A percentile compares a stretch with the other conserved stretches of the same genome.
Conservation (phyloP, 768 basidiomycete genomes). For the Crassisporium funariophilum region DNA sequence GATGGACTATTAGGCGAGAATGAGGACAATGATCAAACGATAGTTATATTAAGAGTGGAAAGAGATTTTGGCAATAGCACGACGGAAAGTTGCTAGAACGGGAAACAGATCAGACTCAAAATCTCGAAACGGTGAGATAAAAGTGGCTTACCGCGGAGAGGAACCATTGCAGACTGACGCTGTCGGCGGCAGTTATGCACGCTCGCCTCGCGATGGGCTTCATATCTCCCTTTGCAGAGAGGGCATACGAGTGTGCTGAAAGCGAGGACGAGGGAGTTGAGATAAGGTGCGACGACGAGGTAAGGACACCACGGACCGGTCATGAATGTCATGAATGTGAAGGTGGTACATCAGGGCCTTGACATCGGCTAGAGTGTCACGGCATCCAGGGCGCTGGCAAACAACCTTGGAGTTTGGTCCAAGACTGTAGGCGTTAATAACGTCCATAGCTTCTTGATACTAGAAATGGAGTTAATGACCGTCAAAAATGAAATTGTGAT, state of each 20-base stretch:
- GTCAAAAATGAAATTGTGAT: not conserved
- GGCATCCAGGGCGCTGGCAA: conserved; percentile 49
- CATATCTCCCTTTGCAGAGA: conserved; percentile 24
- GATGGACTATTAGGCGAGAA: not conserved
- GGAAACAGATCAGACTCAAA: not conserved
- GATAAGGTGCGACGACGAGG: conserved; percentile 2
- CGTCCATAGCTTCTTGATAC: conserved; percentile 38
- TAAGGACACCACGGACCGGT: conserved; percentile 32
- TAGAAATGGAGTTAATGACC: conserved; percentile 14
- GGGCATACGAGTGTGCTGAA: conserved; percentile 23
- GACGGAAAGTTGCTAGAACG: not conserved
- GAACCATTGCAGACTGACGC: conserved; percentile 1
- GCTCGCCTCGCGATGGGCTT: conserved; percentile 17
- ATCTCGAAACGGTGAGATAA: not conserved
- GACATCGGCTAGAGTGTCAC: conserved; percentile 41
- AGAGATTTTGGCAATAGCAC: not conserved
- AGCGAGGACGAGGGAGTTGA: conserved; percentile 2
- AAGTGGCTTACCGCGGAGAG: conserved; percentile 13
- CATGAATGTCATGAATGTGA: conserved; percentile 57
- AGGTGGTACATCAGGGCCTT: conserved; percentile 53
- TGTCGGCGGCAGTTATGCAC: conserved; percentile 23
- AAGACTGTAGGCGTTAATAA: conserved; percentile 17
- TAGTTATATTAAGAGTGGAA: no score
- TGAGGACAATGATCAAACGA: not conserved
- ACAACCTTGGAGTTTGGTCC: conserved; percentile 31